Evolutionary conservation across 768 basidiomycete genomes (phyloP), one percentile per base, ranked within the genome.

Genomic region (Crucibulum laeve): DNA sequence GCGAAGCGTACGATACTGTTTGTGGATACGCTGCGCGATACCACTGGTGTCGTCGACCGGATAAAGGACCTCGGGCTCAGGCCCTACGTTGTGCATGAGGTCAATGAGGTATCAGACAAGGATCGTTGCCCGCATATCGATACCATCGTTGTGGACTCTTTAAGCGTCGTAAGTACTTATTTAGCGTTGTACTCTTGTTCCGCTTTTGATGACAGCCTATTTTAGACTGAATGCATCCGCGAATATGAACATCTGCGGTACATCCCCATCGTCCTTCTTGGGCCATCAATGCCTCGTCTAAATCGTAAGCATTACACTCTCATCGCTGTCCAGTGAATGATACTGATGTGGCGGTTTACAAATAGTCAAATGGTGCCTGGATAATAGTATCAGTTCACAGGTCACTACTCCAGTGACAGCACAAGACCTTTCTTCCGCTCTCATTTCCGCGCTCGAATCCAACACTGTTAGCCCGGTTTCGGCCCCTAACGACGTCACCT

Each of bases 181-280:
- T 37, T 18, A 21, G 10, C 17, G 42, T n/a, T 40, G 47, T 39
- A 44, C 25, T 39, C 46, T 40, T 36, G 23, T 40, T 28, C 13
- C 44, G 3, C 10, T 33, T 22, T 36, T 43, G 30, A 14, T 44
- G 17, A 25, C 48, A 17, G 43, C 38, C 26, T 38, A 32, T 25
- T 15, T 35, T 53, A 95, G 91, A 92, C 91, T 18, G 92, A 96
- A 60, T 79, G 74, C 51, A 76, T 98, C 44, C 80, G 95, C 40
- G 93, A 96, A 59, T 77, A 87, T 49, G 96, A 99, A 57, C 91
- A 95, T 58, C 69, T 99, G 45, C 82, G 96, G 38, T 97, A 97
- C 58, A 96, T 99, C 49, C 96, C 96, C 0, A 87, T 97, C 46
- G 92, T 97, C 1, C 77, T 99, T 11, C 72, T 95, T 17, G 83